These are phyloP conservation scores for Ophiognomonia clavigignenti-juglandacearum DNA, from an alignment of 2,329 filamentous ascomycete species.

Conservation along the genomic window DNA sequence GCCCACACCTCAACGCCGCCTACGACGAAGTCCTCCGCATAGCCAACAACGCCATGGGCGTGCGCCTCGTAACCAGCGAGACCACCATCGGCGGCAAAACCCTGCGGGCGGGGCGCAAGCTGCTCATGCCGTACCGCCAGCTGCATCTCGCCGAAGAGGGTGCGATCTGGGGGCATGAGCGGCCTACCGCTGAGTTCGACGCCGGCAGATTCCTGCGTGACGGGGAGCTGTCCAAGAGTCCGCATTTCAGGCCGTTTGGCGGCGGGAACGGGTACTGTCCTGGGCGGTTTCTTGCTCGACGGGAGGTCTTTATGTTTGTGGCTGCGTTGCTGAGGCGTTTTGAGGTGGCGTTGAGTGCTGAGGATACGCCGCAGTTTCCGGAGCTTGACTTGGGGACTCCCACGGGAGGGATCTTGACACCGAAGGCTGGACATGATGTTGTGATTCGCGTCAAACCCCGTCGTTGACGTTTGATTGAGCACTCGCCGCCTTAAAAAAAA, in stretches of 20 bases:
- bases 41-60: not conserved
- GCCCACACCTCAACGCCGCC: not conserved
- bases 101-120: not conserved
- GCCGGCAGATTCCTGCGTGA: not conserved
- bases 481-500: too few relatives aligned
- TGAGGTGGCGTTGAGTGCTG: conserved; percentile 2
- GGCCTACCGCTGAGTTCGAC: not conserved
- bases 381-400: too few relatives aligned
- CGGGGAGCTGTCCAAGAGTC: not conserved
- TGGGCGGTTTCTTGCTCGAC: not conserved
- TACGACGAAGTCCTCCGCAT: conserved; percentile 1
- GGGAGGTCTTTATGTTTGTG: conserved; percentile 7
- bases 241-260: conserved; percentile 4
- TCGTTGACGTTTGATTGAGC: too few relatives aligned
- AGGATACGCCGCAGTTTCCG: too few relatives aligned
- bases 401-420: too few relatives aligned
- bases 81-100: not conserved
- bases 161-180: not conserved
- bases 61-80: not conserved
- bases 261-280: not conserved
- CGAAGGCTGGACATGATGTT: too few relatives aligned
- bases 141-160: not conserved
- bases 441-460: too few relatives aligned
- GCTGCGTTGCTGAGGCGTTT: not conserved
- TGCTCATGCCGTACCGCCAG: conserved; percentile 1